Evolutionary conservation across 768 basidiomycete genomes (phyloP).

Genomic region (Lactarius sanguifluus): DNA sequence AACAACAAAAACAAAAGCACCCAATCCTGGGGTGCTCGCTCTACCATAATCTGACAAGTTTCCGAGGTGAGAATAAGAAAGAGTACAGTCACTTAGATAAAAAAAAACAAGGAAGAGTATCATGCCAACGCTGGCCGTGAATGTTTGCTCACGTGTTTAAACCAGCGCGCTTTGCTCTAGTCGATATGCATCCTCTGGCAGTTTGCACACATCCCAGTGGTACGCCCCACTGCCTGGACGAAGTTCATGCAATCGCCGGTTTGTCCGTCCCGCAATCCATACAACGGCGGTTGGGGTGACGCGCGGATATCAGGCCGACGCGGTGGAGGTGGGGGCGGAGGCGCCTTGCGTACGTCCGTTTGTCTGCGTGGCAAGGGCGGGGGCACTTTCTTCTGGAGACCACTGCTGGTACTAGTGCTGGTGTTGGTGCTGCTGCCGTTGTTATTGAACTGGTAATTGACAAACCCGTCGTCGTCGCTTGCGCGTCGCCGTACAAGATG

Average conservation of each 20-base stretch:
- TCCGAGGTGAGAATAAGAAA: neutral
- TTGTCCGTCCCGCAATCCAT: conserved; percentile 36
- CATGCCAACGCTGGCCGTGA: neutral
- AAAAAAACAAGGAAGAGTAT: neutral
- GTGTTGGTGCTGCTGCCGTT: conserved; percentile 1
- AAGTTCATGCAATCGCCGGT: conserved; percentile 54
- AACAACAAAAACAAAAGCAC: neutral
- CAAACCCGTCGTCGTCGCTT: conserved; percentile 28
- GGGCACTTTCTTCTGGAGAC: conserved; percentile 15
- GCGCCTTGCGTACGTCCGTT: conserved; percentile 32
- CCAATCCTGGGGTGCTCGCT: neutral
- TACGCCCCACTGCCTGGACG: conserved; percentile 65
- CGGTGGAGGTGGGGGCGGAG: conserved; percentile 36
- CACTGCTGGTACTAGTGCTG: conserved; percentile 20
- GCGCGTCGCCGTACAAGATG: conserved; percentile 34
- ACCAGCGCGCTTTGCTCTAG: conserved; percentile 1
- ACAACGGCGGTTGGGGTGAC: conserved; percentile 21
- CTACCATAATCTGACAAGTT: neutral
- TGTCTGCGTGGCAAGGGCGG: conserved; percentile 33
- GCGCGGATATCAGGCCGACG: conserved; percentile 31
- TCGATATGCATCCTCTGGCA: conserved; percentile 55
- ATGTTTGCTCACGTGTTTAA: neutral
- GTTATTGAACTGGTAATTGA: neutral
- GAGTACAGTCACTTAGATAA: neutral
- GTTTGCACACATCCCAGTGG: conserved; percentile 61